Evolutionary conservation across 169 alveolate genomes (phyloP), one percentile per base, ranked within the genome.

Genomic region (Theileria orientalis): DNA sequence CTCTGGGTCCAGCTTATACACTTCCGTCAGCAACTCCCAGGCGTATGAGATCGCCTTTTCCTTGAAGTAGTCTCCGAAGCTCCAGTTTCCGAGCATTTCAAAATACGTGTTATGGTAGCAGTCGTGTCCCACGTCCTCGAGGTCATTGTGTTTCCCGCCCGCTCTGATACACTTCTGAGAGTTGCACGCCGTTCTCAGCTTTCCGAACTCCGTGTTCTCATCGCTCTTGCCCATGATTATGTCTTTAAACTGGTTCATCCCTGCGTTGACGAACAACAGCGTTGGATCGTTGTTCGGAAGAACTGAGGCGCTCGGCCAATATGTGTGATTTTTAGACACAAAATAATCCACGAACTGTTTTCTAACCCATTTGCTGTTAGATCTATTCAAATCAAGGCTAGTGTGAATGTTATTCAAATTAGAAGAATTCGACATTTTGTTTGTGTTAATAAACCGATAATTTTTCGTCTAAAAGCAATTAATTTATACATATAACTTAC

Each of bases 51-150:
- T 94, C 32, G 97, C 97, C 54, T 94, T 97, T 64, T 89, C 89
- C 79, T 96, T 96, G 86, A 96, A 94, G 73, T 94, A 96, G 91
- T 94, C 97, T 8, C 98, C 98, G 63, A 96, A 96, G 70, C 96
- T 90, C 98, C 98, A 96, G 79, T 94, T 94, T 41, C 98, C 98
- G n/a, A 96, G 90, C 98, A 96, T 96, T 87, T 96, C 98, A 80
- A 96, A 96, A 74, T 94, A 96, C 11, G 98, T 96, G 74, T 96
- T 97, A 89, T 96, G 98, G 83, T 96, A 96, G 64, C 92, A 95
- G 70, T 96, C 98, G 73, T 92, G 91, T 11, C 98, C 98, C n/a
- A 95, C 98, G 79, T 96, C 98, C 68, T 94, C 98, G 44, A 90
- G 76, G 70, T 90, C 94, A 71, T 91, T 91, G 74, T 91, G 95